Percentiles rank a stretch among this genome's conserved stretches.
These are phyloP conservation scores for Terfezia claveryi DNA, from an alignment of 495 filamentous ascomycete species.

Conservation along the genomic window DNA sequence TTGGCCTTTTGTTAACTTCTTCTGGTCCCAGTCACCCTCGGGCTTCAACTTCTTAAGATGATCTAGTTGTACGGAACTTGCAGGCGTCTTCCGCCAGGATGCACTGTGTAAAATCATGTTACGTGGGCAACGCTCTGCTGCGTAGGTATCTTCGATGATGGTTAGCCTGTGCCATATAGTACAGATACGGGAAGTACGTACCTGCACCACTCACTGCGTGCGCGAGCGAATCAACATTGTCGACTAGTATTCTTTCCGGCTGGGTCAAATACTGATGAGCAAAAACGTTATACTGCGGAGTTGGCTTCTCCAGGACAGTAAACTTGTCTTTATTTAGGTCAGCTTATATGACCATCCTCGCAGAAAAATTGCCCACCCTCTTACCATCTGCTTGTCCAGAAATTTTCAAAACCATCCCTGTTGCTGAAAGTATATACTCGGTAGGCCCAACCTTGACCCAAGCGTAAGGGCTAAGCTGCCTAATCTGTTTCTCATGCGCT, in stretches of 20 bases:
- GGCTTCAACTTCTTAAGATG: conserved; percentile 47
- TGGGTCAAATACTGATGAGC: conserved; percentile 20
- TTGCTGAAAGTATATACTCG: background rate
- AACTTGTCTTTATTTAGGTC: conserved; percentile 16
- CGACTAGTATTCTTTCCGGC: conserved; percentile 39
- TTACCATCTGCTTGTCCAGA: background rate
- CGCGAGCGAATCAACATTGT: conserved; percentile 30
- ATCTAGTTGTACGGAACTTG: conserved; percentile 44
- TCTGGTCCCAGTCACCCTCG: conserved; percentile 22
- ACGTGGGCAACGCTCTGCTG: conserved; percentile 35
- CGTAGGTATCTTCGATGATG: conserved; percentile 33
- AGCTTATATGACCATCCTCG: background rate
- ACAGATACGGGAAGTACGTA: background rate
- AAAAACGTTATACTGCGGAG: conserved; percentile 12
- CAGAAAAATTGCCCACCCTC: background rate
- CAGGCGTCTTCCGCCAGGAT: conserved; percentile 43
- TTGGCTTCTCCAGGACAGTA: conserved; percentile 17
- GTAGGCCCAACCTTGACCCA: conserved; percentile 51
- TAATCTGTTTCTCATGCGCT: conserved; percentile 52
- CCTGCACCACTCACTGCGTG: conserved; percentile 65
- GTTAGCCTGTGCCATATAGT: background rate
- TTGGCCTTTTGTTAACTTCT: conserved; percentile 46
- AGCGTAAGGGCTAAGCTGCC: conserved; percentile 42
- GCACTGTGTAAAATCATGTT: conserved; percentile 34
- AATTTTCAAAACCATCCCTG: background rate